Percentiles rank a stretch among this genome's conserved stretches.
phyloP scores from a whole-genome alignment of 495 filamentous ascomycete species.

The Talaromyces stipitatus region DNA sequence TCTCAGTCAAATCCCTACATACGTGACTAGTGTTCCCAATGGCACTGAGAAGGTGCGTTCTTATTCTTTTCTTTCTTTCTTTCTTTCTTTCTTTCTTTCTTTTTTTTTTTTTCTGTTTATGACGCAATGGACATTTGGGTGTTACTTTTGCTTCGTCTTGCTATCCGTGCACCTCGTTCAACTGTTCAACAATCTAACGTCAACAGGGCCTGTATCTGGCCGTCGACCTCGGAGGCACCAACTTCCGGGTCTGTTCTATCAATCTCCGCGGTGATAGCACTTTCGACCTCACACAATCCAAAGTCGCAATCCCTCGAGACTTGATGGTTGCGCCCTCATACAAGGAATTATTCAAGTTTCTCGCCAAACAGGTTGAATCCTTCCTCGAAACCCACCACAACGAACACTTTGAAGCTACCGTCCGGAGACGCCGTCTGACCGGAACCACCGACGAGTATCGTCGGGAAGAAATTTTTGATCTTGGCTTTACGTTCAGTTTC shows the following conservation, averaged over 20 bases:
- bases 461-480: conserved; percentile 71
- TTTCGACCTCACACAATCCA: conserved; percentile 84
- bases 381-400: conserved; percentile 85
- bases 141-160: conserved; percentile 1
- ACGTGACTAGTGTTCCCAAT: conserved; percentile 92
- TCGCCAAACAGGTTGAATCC: conserved; percentile 81
- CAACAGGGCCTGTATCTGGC: conserved; percentile 85
- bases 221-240: conserved; percentile 93
- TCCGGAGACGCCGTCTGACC: conserved; percentile 49
- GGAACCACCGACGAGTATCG: conserved; percentile 44
- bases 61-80: background rate
- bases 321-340: conserved; percentile 85
- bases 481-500: conserved; percentile 97
- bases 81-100: conserved; percentile 3
- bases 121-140: background rate
- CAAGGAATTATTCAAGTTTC: conserved; percentile 83
- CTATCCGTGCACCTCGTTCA: too few relatives aligned
- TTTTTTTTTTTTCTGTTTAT: background rate
- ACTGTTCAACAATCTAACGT: too few relatives aligned
- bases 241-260: conserved; percentile 95
- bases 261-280: conserved; percentile 85
- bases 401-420: conserved; percentile 73
- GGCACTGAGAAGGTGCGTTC: conserved; percentile 75
- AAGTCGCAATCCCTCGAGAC: conserved; percentile 81
- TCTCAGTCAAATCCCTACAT: conserved; percentile 93